Conservation (phyloP, 2,329 filamentous ascomycete species). For the Pseudopithomyces maydicus region DNA sequence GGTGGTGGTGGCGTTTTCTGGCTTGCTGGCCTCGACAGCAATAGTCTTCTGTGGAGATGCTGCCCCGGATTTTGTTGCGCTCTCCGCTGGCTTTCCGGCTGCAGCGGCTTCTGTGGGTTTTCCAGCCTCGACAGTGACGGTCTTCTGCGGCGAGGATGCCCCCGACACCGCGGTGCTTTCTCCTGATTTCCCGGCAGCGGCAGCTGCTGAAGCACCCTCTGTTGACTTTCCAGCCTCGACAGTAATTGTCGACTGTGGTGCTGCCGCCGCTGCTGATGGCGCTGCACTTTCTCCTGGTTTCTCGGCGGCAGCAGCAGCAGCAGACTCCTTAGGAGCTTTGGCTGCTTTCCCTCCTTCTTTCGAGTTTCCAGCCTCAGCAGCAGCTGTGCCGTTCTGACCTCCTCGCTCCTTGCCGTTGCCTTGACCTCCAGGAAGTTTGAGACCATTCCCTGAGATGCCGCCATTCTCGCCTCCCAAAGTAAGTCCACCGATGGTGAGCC, state of each 20-base stretch:
- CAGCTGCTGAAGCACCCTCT: no score
- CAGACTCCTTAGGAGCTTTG: not conserved
- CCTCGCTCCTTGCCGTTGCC: not conserved
- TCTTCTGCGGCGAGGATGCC: not conserved
- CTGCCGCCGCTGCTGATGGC: not conserved
- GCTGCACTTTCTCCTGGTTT: not conserved
- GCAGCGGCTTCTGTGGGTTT: not conserved
- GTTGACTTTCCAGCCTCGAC: no score
- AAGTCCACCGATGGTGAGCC: conserved; percentile 32
- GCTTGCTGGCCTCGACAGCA: not conserved
- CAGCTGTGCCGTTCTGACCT: not conserved
- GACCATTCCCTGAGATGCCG: conserved; percentile 29
- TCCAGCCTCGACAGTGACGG: not conserved
- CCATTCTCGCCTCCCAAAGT: conserved; percentile 37
- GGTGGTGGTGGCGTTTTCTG: not conserved
- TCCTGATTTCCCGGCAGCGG: not conserved
- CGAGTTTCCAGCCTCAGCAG: conserved; percentile 11
- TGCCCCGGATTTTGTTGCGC: not conserved
- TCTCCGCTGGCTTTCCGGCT: not conserved
- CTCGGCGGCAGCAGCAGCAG: not conserved
- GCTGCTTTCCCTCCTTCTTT: not conserved
- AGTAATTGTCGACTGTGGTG: no score
- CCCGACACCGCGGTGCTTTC: not conserved
- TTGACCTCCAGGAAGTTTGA: conserved; percentile 21
- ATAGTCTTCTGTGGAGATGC: not conserved